Percentiles rank a stretch among this genome's conserved stretches.
Evolutionary conservation across 2,329 filamentous ascomycete genomes (phyloP).

Genomic region (Penicillium sp.): DNA sequence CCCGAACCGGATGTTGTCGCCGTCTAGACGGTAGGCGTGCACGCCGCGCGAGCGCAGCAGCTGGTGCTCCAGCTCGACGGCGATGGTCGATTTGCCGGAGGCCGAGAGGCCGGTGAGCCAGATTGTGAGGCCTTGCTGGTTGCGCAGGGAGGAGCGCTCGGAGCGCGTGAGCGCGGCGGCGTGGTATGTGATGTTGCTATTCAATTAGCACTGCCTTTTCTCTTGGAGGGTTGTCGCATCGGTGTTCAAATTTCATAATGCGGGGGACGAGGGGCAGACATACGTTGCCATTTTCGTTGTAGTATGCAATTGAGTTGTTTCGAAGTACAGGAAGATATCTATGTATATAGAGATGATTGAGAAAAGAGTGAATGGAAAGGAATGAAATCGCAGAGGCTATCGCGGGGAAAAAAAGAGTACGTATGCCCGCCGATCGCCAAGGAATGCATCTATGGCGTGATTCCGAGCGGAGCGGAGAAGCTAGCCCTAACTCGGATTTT

Average conservation of each 20-base stretch:
- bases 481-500: constrained; percentile 10
- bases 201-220: no score
- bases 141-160: constrained; percentile 51
- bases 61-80: constrained; percentile 94
- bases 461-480: not conserved
- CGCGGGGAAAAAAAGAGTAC: not conserved
- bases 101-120: constrained; percentile 98
- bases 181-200: constrained; percentile 47
- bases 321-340: not conserved
- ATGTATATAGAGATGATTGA: not conserved
- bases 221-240: no score
- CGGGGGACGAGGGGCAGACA: constrained; percentile 10
- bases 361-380: not conserved
- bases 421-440: constrained; percentile 4
- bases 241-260: constrained; percentile 1
- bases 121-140: constrained; percentile 87
- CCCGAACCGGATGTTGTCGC: constrained; percentile 97
- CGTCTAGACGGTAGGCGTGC: constrained; percentile 87
- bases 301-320: not conserved
- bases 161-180: constrained; percentile 38
- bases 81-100: constrained; percentile 95
- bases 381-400: not conserved
- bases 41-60: constrained; percentile 70
- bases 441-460: constrained; percentile 11
- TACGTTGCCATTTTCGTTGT: constrained; percentile 14